Percentiles rank a stretch among this genome's conserved stretches.
Evolutionary conservation across 345 rosid species (phyloP).

Genomic region (Microthlaspi erraticum): DNA sequence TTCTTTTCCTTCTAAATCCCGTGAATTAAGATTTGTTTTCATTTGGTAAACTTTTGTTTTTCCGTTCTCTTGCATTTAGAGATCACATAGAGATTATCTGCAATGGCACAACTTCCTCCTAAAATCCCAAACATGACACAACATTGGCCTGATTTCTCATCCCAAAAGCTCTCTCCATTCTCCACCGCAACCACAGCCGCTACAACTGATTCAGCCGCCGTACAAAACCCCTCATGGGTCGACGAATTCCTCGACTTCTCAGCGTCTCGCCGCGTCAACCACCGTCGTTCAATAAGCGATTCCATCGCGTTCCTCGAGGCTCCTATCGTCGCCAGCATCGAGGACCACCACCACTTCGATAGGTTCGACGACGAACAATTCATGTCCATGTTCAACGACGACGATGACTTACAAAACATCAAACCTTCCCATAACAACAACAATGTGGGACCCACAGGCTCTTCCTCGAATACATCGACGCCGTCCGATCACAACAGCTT

Average conservation of each 20-base stretch:
- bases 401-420: constrained; percentile 30
- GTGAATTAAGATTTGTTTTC: not conserved
- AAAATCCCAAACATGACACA: constrained; percentile 77
- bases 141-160: constrained; percentile 75
- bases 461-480: constrained; percentile 69
- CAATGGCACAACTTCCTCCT: constrained; percentile 94
- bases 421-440: constrained; percentile 36
- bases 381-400: constrained; percentile 78
- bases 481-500: constrained; percentile 80
- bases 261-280: constrained; percentile 58
- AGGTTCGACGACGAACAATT: constrained; percentile 82
- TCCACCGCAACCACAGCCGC: constrained; percentile 13
- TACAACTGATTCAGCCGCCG: constrained; percentile 21
- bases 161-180: constrained; percentile 49
- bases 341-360: constrained; percentile 51
- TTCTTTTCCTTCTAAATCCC: constrained; percentile 8
- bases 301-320: constrained; percentile 69
- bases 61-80: not conserved
- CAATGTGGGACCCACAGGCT: constrained; percentile 49
- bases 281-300: constrained; percentile 85
- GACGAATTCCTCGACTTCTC: constrained; percentile 93
- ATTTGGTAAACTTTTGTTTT: not conserved
- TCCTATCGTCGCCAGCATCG: constrained; percentile 25
- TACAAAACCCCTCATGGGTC: constrained; percentile 69
- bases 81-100: not conserved